Evolutionary conservation across 306 rosid genomes (phyloP), one percentile per base, ranked within the genome.

Genomic region (Rosa rugosa): DNA sequence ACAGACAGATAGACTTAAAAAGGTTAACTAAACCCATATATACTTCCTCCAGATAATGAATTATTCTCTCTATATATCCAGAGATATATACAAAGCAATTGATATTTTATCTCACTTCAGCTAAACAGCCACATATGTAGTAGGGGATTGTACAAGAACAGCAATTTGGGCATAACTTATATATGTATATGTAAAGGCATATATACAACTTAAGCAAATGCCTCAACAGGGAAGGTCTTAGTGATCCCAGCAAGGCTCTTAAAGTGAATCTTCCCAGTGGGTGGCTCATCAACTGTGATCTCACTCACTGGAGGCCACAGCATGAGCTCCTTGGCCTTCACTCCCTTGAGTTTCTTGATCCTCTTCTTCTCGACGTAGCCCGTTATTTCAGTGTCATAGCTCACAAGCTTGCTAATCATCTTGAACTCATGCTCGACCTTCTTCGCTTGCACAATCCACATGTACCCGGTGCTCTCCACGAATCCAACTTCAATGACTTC

Each of bases 201-300:
- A 23, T 6, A 59, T 60, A 25, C 17, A 60, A 25, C 25, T 10
- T 60, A 60, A 51, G 94, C 93, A 49, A 94, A 94, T 14, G 97
- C 96, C 53, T 90, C 94, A 67, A 85, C 86, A 0, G 94, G 97
- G 82, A 92, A 90, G 53, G 89, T 90, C 85, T 92, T 92, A 20
- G 97, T 94, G 80, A 92, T 88, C 8, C 96, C 97, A 14, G 93
- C 98, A 13, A 90, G 86, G 83, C 98, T 89, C 88, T 94, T 94
- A 91, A 92, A 94, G 50, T 90, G 87, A n/a, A 92, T 86, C 79
- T 92, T 94, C 9, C 90, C 87, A 0, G 90, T 80, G 0, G 93
- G 83, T 0, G 75, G 73, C 9, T 87, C 91, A 44, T 86, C 89
- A 6, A 79, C 83, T 0, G 62, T 72, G 57, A 91, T 91, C 83